A percentile compares a stretch with the other conserved stretches of the same genome.
Evolutionary conservation across 768 basidiomycete genomes (phyloP).

Genomic region (Agaricus blazei): DNA sequence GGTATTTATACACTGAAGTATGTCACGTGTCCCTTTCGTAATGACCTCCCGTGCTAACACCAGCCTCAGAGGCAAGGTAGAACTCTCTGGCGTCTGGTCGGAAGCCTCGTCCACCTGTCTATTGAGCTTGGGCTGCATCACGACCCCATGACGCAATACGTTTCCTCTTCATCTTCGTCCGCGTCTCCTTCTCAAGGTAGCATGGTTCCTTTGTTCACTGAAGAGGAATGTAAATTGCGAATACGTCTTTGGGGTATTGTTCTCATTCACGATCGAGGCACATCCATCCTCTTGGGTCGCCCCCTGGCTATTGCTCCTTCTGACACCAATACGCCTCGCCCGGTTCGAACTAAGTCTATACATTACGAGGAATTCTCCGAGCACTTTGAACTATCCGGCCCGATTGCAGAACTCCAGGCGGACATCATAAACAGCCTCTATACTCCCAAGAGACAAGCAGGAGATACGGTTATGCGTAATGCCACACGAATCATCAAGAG

Average conservation of each 20-base stretch:
- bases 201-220: constrained; percentile 46
- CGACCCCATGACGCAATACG: constrained; percentile 65
- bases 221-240: constrained; percentile 73
- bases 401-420: constrained; percentile 79
- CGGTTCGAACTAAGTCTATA: constrained; percentile 36
- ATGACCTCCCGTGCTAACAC: constrained; percentile 5
- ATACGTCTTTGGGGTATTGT: constrained; percentile 84
- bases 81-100: constrained; percentile 83
- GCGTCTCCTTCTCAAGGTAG: constrained; percentile 21
- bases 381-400: constrained; percentile 73
- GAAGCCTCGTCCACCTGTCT: constrained; percentile 75
- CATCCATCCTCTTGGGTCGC: constrained; percentile 81
- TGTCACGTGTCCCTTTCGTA: constrained; percentile 13
- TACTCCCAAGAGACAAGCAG: constrained; percentile 64
- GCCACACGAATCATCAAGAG: constrained; percentile 77
- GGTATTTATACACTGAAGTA: constrained; percentile 89
- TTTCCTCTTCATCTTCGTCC: constrained; percentile 13
- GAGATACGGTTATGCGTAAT: constrained; percentile 68
- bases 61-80: constrained; percentile 73
- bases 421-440: constrained; percentile 88
- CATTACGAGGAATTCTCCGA: constrained; percentile 57
- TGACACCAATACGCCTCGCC: constrained; percentile 79
- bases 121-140: constrained; percentile 86
- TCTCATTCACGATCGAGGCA: constrained; percentile 83
- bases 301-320: constrained; percentile 78